A percentile compares a stretch with the other conserved stretches of the same genome.
These are phyloP conservation scores for Thalassiosira profunda DNA, from an alignment of 108 stramenopile genomes.

Conservation along the genomic window DNA sequence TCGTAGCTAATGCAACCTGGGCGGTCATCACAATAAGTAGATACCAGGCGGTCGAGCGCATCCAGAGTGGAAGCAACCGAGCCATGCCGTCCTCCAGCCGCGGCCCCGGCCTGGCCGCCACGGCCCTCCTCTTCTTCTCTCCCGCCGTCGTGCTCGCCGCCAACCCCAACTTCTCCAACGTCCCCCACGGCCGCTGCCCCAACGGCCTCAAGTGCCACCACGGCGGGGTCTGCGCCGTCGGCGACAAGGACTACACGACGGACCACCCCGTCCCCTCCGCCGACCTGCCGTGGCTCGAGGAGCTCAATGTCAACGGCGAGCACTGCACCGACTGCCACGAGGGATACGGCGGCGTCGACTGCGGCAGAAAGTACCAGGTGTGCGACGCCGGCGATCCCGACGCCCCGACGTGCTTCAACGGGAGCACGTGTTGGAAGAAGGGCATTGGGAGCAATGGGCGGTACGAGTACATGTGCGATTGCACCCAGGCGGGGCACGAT, in stretches of 20 bases:
- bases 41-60: too few relatives aligned
- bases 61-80: too few relatives aligned
- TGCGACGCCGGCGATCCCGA: slow-evolving; percentile 28
- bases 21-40: too few relatives aligned
- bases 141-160: too few relatives aligned
- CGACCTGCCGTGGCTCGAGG: slow-evolving; percentile 39
- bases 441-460: slow-evolving; percentile 8
- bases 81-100: too few relatives aligned
- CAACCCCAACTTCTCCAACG: too few relatives aligned
- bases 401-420: slow-evolving; percentile 37
- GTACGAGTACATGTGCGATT: slow-evolving; percentile 40
- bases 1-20: too few relatives aligned
- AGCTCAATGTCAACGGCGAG: slow-evolving; percentile 35
- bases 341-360: slow-evolving; percentile 41
- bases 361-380: slow-evolving; percentile 12
- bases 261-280: background rate
- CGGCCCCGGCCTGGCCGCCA: too few relatives aligned
- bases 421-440: slow-evolving; percentile 22
- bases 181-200: too few relatives aligned
- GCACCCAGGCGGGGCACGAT: slow-evolving; percentile 9
- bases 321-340: slow-evolving; percentile 41
- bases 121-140: too few relatives aligned
- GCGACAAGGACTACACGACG: slow-evolving; percentile 24
- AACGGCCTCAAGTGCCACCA: slow-evolving; percentile 32
- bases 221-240: slow-evolving; percentile 33